These are phyloP conservation scores for Psidium guajava DNA, from an alignment of 345 rosid species.

Conservation along the genomic window DNA sequence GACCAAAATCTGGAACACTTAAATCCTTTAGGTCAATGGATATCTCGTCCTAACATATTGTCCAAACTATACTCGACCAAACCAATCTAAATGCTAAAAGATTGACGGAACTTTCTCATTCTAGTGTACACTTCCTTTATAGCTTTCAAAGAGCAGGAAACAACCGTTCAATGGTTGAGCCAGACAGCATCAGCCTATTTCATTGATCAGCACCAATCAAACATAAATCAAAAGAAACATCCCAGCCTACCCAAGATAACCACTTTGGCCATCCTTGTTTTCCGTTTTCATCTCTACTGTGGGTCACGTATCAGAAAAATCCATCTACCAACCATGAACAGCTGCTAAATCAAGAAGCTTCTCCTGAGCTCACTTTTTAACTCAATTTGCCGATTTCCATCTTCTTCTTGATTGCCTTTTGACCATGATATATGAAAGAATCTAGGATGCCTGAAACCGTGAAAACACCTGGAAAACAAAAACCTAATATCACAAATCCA, in stretches of 20 bases:
- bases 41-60: background rate
- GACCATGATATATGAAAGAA: conserved; percentile 83
- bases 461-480: conserved; percentile 53
- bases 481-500: background rate
- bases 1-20: background rate
- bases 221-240: background rate
- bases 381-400: conserved; percentile 86
- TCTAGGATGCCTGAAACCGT: conserved; percentile 89
- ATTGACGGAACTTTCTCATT: background rate
- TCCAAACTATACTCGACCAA: background rate
- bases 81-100: background rate
- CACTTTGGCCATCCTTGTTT: background rate
- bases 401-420: conserved; percentile 92
- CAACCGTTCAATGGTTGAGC: background rate
- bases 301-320: background rate
- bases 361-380: conserved; percentile 15
- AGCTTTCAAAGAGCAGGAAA: background rate
- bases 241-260: background rate
- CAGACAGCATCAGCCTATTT: conserved; percentile 3
- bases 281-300: background rate
- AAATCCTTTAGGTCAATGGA: background rate
- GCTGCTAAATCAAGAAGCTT: background rate
- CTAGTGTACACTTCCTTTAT: background rate
- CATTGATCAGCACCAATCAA: background rate
- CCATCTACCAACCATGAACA: background rate